Percentiles rank a stretch among this genome's conserved stretches.
Conservation (phyloP, 352 stramenopile species). For the Phytophthora citricola region DNA sequence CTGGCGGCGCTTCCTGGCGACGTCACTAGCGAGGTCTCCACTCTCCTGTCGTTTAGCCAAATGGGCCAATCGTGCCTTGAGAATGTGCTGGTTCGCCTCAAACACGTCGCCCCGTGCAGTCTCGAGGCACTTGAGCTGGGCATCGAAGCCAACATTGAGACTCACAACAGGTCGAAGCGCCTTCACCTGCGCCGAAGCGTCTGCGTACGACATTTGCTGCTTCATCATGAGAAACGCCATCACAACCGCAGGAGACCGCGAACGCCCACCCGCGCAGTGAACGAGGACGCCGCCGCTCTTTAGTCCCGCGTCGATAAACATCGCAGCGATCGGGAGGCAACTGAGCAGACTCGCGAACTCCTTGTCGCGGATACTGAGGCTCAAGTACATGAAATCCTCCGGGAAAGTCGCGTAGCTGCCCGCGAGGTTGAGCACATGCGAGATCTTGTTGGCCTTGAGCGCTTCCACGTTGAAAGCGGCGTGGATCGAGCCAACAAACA, state of each 20-base stretch:
- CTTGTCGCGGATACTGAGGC: constrained; percentile 90
- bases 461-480: constrained; percentile 88
- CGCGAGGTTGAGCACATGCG: constrained; percentile 89
- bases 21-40: constrained; percentile 38
- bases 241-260: constrained; percentile 80
- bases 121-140: constrained; percentile 81
- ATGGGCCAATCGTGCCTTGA: constrained; percentile 46
- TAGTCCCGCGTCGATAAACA: constrained; percentile 86
- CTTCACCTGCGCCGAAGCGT: constrained; percentile 59
- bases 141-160: constrained; percentile 87
- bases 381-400: constrained; percentile 90
- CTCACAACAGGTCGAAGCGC: constrained; percentile 66
- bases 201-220: constrained; percentile 57
- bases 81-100: constrained; percentile 76
- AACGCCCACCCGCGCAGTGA: constrained; percentile 86
- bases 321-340: constrained; percentile 71
- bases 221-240: constrained; percentile 87
- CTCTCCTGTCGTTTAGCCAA: constrained; percentile 49
- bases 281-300: constrained; percentile 76
- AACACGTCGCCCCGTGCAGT: constrained; percentile 76
- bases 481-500: constrained; percentile 91
- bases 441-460: constrained; percentile 77
- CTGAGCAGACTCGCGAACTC: constrained; percentile 90
- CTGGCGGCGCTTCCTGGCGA: constrained; percentile 48
- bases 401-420: constrained; percentile 89